A percentile compares a stretch with the other conserved stretches of the same genome.
These are phyloP conservation scores for Penstemon davidsonii DNA, from an alignment of 257 asterid genomes.

Conservation along the genomic window DNA sequence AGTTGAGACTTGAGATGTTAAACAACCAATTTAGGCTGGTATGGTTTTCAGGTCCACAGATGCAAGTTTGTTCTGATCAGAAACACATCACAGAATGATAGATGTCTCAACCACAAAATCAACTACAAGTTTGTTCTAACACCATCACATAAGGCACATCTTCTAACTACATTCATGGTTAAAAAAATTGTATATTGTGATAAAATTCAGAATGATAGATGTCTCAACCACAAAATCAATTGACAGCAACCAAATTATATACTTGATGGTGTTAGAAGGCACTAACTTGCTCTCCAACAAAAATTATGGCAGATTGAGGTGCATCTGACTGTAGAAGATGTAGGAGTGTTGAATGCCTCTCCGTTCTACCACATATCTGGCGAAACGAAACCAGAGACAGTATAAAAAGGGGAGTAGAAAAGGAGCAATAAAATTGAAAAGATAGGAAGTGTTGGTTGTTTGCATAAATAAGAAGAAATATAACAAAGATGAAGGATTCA, in stretches of 20 bases:
- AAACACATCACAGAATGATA: background rate
- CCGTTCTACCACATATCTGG: constrained; percentile 74
- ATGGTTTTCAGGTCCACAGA: background rate
- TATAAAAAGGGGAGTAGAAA: constrained; percentile 17
- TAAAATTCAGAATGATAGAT: background rate
- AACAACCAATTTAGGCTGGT: constrained; percentile 17
- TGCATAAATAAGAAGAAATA: constrained; percentile 18
- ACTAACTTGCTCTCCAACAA: constrained; percentile 89
- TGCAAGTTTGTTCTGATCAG: constrained; percentile 17
- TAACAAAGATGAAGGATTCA: background rate
- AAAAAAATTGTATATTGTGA: background rate
- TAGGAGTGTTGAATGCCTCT: constrained; percentile 57
- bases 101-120: too few species aligned
- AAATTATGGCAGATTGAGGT: constrained; percentile 87
- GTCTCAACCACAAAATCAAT: constrained; percentile 7
- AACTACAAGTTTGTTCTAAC: too few species aligned
- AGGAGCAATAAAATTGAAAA: constrained; percentile 9
- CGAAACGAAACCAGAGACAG: constrained; percentile 23
- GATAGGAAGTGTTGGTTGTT: background rate
- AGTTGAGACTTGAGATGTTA: background rate
- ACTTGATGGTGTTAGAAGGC: constrained; percentile 27
- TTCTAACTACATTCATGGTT: background rate
- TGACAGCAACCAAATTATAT: constrained; percentile 14
- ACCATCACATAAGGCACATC: background rate
- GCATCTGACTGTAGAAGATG: constrained; percentile 63